phyloP scores from a whole-genome alignment of 2,329 filamentous ascomycete genomes.

The Herpotrichia juniperi region DNA sequence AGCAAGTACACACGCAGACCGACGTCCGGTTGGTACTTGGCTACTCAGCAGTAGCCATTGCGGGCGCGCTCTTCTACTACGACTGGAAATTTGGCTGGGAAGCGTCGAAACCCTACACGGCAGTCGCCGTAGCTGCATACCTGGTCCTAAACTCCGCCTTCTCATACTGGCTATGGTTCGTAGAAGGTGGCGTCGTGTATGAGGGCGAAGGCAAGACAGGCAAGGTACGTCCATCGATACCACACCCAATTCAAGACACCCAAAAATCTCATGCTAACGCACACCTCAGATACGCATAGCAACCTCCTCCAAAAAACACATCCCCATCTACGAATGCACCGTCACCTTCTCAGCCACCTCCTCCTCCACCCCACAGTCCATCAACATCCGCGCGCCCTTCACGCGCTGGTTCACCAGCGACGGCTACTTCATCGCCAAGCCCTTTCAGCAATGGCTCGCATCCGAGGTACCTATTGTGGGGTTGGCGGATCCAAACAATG shows the following conservation, averaged over 20 bases:
- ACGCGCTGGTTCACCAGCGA: conserved; percentile 75
- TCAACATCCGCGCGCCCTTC: conserved; percentile 69
- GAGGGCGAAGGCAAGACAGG: conserved; percentile 73
- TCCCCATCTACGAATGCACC: conserved; percentile 78
- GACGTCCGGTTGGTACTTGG: conserved; percentile 85
- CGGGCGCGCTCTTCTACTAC: conserved; percentile 83
- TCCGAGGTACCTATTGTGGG: conserved; percentile 70
- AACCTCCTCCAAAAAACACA: conserved; percentile 77
- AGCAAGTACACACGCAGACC: conserved; percentile 77
- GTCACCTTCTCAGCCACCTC: conserved; percentile 58
- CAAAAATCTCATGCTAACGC: conserved; percentile 6
- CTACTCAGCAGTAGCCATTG: conserved; percentile 79
- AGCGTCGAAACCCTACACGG: conserved; percentile 79
- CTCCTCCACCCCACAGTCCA: conserved; percentile 44
- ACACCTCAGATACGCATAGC: conserved; percentile 71
- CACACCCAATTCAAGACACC: not conserved
- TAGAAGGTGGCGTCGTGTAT: conserved; percentile 85
- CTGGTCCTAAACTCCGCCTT: conserved; percentile 77
- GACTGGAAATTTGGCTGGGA: conserved; percentile 95
- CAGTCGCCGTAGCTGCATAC: conserved; percentile 79
- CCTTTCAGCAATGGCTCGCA: conserved; percentile 80
- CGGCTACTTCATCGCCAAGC: conserved; percentile 74
- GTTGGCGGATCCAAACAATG: conserved; percentile 65
- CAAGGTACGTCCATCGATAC: conserved; percentile 59
- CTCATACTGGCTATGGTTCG: conserved; percentile 82